Percentiles rank a stretch among this genome's conserved stretches.
phyloP scores from a whole-genome alignment of 2,329 filamentous ascomycete species.

The Alternaria triticina region DNA sequence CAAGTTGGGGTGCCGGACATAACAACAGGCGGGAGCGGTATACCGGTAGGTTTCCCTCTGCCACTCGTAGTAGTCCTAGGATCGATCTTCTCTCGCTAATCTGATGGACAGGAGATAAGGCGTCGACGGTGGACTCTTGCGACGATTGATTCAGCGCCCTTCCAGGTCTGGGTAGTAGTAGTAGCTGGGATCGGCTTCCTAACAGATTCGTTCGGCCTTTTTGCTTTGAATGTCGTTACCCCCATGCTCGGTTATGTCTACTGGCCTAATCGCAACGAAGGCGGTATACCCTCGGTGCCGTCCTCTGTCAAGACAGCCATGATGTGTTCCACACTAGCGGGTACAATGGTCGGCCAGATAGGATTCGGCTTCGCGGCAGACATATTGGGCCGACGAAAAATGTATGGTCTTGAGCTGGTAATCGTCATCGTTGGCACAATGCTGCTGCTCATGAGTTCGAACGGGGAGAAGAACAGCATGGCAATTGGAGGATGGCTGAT shows the following conservation, averaged over 20 bases:
- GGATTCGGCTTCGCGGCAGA: slow-evolving; percentile 50
- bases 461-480: slow-evolving; percentile 45
- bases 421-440: slow-evolving; percentile 51
- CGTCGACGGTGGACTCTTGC: slow-evolving; percentile 42
- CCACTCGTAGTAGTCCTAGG: not conserved
- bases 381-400: slow-evolving; percentile 45
- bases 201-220: slow-evolving; percentile 50
- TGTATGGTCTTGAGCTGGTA: slow-evolving; percentile 51
- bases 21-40: slow-evolving; percentile 39
- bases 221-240: slow-evolving; percentile 50
- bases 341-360: slow-evolving; percentile 49
- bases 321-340: slow-evolving; percentile 48
- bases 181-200: slow-evolving; percentile 52
- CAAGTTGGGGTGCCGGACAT: slow-evolving; percentile 40
- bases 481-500: slow-evolving; percentile 49
- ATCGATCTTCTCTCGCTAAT: not conserved
- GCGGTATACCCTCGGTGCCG: slow-evolving; percentile 32
- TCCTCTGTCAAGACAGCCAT: slow-evolving; percentile 45
- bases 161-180: slow-evolving; percentile 45
- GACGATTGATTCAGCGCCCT: slow-evolving; percentile 43
- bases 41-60: slow-evolving; percentile 31
- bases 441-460: slow-evolving; percentile 48
- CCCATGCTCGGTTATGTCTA: slow-evolving; percentile 51
- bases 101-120: slow-evolving; percentile 21
- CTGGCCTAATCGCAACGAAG: slow-evolving; percentile 34